phyloP scores from a whole-genome alignment of 495 filamentous ascomycete genomes.

The Penicillium crystallinum region DNA sequence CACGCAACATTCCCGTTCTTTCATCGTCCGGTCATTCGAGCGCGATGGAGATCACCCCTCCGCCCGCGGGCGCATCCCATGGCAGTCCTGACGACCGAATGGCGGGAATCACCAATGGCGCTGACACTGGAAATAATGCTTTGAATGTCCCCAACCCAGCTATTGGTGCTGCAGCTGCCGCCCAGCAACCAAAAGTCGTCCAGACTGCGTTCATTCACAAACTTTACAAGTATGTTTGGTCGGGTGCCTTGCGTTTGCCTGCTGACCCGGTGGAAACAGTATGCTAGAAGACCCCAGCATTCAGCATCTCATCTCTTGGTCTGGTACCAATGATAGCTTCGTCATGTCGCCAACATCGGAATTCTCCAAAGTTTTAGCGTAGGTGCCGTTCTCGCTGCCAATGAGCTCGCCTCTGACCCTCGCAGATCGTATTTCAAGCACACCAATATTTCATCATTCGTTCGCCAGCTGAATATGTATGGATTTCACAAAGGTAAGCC shows the following conservation, averaged over 20 bases:
- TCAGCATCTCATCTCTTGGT: slow-evolving; percentile 95
- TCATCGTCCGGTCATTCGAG: slow-evolving; percentile 35
- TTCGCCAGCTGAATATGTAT: slow-evolving; percentile 98
- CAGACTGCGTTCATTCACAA: slow-evolving; percentile 99
- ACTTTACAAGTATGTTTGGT: slow-evolving; percentile 82
- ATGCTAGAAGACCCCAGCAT: slow-evolving; percentile 95
- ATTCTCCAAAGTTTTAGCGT: slow-evolving; percentile 98
- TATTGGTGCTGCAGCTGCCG: slow-evolving; percentile 68
- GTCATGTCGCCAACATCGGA: slow-evolving; percentile 96
- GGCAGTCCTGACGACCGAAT: slow-evolving; percentile 46
- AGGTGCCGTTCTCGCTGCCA: slow-evolving; percentile 32
- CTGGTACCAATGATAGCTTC: slow-evolving; percentile 87
- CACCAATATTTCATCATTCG: slow-evolving; percentile 98
- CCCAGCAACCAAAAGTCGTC: slow-evolving; percentile 94
- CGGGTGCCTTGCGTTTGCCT: background rate
- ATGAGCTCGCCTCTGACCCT: slow-evolving; percentile 19
- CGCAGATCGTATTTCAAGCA: slow-evolving; percentile 87
- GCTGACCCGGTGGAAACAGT: slow-evolving; percentile 41
- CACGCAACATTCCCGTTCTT: slow-evolving; percentile 45
- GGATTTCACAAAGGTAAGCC: slow-evolving; percentile 95
- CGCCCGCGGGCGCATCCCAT: slow-evolving; percentile 36
- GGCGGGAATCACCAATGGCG: slow-evolving; percentile 40
- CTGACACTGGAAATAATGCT: slow-evolving; percentile 27
- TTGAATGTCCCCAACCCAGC: slow-evolving; percentile 43
- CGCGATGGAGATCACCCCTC: slow-evolving; percentile 49